Base-by-base conservation (phyloP, 2,329 filamentous ascomycete species). In the Exophiala calicioides region DNA sequence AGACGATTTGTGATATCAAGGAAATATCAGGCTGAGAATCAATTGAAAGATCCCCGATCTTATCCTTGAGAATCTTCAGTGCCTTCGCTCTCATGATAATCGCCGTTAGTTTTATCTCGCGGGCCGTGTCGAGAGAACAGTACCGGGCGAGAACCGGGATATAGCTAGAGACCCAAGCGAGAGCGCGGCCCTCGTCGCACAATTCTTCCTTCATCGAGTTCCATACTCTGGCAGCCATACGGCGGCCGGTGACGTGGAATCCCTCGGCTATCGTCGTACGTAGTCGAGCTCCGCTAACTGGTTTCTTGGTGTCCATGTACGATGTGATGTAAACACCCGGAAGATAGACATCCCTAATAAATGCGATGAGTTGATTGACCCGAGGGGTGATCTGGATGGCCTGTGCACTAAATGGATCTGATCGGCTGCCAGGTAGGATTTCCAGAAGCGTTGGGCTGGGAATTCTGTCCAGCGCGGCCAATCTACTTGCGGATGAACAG, bases 181-280 rank as follows among this genome's bases (percentile, higher is more conserved):
- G 38, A 13, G 45, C 45, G 13, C 45, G 36, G 8, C 38, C 45
- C 20, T 48, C 38, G 13, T 48, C 45, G 4, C 30, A 43, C n/a
- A 48, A 29, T 43, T 48, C 45, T 18, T 48, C 38, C 27, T 48
- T 48, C 45, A 48, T 48, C 10, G 45, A 43, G 15, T 30, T 43
- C 45, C 45, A 48, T 23, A 43, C 38, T 24, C 30, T 43, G 4
- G 29, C 20, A 9, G 40, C 45, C 9, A 24, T 33, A 18, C 45
- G 38, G 15, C 30, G 30, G 32, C 38, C 45, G 7, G 34, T 34
- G 12, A 48, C 36, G 16, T 48, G 39, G 16, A 48, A 48, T 6
- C 45, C 45, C 24, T 48, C 45, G 8, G 38, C 45, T 19, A 43
- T 35, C 12, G 45, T 48, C 15, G 39, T 48, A 8, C 29, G 16